Base-by-base conservation (phyloP, 179 eudicot genomes). In the Pouteria campechiana region DNA sequence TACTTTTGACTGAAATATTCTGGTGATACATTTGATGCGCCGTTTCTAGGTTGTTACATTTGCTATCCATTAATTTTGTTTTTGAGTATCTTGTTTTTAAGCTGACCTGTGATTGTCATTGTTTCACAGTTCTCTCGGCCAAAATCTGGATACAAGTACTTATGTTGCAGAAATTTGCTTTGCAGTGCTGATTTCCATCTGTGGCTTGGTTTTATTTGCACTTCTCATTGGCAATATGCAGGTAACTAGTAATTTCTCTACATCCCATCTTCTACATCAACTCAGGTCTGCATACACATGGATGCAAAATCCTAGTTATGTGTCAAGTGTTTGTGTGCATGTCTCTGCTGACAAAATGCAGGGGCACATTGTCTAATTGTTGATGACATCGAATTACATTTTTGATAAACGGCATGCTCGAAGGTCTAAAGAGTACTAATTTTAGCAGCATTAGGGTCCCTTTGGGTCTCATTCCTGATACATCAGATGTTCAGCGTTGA, bases 211-310 rank as follows among this genome's bases (percentile, higher is more conserved):
- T 68, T 55, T 92, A 46, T 90, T 90, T 61, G 70, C 96, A 2
- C 75, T 87, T 64, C 85, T 92, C 41, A 92, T 92, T 32, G 96
- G 96, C 46, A 87, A 92, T 63, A 92, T 92, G 99, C 99, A 87
- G 94, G 96, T 85, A 21, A 7, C 62, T 36, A 31, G 19, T 23
- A 11, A 12, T 7, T 24, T 49, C 13, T 34, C 32, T 44, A 7
- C 37, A 28, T 4, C 2, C 13, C 8, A 25, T 12, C 7, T 22
- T 48, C 17, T 1, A 9, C 17, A n/a, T 17, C 0, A 6, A n/a
- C 15, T 32, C 12, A 32, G 14, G 12, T n/a, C 1, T 2, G 12
- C 16, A 17, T 2, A 32, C 15, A 32, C 37, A 32, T 32, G n/a
- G n/a, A n/a, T n/a, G n/a, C n/a, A n/a, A n/a, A n/a, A n/a, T n/a